Conservation (phyloP, 768 basidiomycete genomes). For the Pisolithus microcarpus region DNA sequence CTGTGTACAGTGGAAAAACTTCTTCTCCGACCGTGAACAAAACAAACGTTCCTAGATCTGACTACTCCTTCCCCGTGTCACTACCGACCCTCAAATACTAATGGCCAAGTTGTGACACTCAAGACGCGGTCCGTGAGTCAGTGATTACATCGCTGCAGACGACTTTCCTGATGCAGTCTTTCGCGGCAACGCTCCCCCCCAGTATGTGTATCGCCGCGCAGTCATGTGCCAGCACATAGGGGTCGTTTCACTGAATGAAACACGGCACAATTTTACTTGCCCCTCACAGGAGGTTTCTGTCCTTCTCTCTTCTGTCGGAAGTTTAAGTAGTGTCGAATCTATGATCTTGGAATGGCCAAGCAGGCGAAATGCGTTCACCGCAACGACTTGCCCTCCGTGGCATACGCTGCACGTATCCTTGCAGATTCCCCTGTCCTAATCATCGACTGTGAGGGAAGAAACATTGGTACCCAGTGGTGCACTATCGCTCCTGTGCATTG, state of each 20-base stretch:
- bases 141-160: no score
- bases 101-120: no score
- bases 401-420: conserved; percentile 14
- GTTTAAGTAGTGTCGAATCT: neutral
- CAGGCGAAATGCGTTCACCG: conserved; percentile 14
- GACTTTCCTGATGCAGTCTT: no score
- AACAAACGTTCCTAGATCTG: no score
- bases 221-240: neutral
- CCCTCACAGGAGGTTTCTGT: neutral
- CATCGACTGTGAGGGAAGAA: conserved; percentile 35
- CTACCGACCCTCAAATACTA: no score
- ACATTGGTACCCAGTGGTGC: conserved; percentile 27
- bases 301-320: neutral
- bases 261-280: neutral
- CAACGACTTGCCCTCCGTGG: conserved; percentile 7
- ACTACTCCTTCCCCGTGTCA: no score
- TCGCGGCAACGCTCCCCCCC: no score
- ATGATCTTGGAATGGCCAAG: neutral
- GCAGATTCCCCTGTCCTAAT: conserved; percentile 21
- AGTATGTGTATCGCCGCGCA: no score
- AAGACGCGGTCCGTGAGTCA: no score
- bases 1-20: no score
- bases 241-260: neutral
- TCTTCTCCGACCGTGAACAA: no score
- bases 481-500: conserved; percentile 32